Conservation (phyloP, 768 basidiomycete genomes). For the Punctularia strigosozonata region DNA sequence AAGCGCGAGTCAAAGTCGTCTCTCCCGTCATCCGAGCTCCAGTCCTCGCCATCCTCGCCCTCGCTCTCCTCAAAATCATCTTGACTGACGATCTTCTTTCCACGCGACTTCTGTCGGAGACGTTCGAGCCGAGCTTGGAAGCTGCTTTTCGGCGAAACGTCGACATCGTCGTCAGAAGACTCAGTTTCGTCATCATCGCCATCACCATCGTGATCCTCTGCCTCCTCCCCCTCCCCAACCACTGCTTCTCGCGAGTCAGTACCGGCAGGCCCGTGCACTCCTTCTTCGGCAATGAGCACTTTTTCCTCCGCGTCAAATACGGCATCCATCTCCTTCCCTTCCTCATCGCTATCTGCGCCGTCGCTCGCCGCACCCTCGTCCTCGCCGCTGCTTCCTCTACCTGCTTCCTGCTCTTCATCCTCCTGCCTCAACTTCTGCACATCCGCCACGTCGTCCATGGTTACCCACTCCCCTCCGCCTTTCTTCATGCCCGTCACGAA, state of each 20-base stretch:
- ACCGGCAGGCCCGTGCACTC: neutral
- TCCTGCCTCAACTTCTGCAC: constrained; percentile 34
- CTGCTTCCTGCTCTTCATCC: constrained; percentile 29
- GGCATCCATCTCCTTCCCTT: constrained; percentile 6
- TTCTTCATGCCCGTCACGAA: constrained; percentile 44
- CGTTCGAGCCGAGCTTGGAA: constrained; percentile 25
- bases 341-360: constrained; percentile 14
- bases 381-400: constrained; percentile 10
- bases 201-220: constrained; percentile 17
- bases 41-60: constrained; percentile 18
- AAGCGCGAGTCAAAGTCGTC: constrained; percentile 12
- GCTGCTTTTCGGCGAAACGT: constrained; percentile 18
- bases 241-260: constrained; percentile 20
- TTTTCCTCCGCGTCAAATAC: constrained; percentile 8
- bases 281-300: constrained; percentile 4
- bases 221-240: constrained; percentile 15
- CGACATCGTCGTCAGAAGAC: constrained; percentile 22
- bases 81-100: constrained; percentile 8
- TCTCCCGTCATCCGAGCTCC: constrained; percentile 13
- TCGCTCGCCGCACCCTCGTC: constrained; percentile 8
- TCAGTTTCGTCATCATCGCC: constrained; percentile 13
- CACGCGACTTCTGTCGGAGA: constrained; percentile 16
- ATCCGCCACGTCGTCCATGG: constrained; percentile 61
- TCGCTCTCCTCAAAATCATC: constrained; percentile 23
- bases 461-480: too few relatives aligned